Evolutionary conservation across 2,329 filamentous ascomycete species (phyloP), one percentile per base, ranked within the genome.

Genomic region (Chaetoscypha palmicola): DNA sequence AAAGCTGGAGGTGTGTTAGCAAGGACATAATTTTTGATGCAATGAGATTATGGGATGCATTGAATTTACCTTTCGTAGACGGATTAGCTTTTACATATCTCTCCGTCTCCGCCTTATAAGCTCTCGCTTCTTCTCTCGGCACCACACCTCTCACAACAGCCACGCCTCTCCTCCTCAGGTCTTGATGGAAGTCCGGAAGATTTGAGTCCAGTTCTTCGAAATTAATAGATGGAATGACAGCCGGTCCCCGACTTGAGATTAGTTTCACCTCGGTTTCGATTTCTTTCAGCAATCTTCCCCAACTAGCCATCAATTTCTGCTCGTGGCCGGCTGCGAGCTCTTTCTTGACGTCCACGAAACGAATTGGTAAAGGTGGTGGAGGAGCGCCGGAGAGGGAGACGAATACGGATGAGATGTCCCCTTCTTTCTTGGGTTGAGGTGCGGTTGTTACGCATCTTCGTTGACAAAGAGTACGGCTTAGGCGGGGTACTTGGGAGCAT

Each of bases 1-100:
- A 86, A 89, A 2, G 78, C 83, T 53, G 19, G 10, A 11, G n/a
- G 14, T 8, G 7, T 1, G 11, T 40, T 16, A 45, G 35, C 21
- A 28, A 17, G 12, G 10, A 34, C 2, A 24, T 28, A 11, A 12
- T 14, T 16, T 4, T 11, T 28, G 16, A 12, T 19, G 12, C n/a
- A 14, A 35, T 2, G 17, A 32, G 2, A 9, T 23, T n/a, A 30
- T 5, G 19, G 22, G 21, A 26, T 19, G 17, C n/a, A 4, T 23
- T 14, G 20, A 5, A 24, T 11, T 22, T 48, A 57, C 55, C 55
- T 66, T 67, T 72, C 3, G 77, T 81, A 3, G 66, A 67, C 0
- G 77, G 74, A 56, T 89, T 89, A 41, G 70, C 70, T 10, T 64
- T 65, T 5, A 86, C 74, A 53, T 89, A 89, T 5, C 76, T 73